Evolutionary conservation across 495 filamentous ascomycete genomes (phyloP).

Genomic region (Filosporella fistucella): DNA sequence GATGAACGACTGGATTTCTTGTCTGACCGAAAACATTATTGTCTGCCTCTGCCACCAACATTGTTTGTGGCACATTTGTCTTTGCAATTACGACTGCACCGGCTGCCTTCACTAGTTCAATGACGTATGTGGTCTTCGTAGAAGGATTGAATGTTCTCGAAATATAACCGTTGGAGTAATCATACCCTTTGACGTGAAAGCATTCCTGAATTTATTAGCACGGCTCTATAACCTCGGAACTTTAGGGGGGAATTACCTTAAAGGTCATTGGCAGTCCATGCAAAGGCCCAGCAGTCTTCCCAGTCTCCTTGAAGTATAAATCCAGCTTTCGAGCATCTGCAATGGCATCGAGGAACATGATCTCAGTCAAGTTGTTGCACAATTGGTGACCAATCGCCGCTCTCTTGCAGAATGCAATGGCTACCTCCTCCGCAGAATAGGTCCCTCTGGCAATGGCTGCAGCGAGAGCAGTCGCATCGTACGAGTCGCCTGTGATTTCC

Average conservation of each 20-base stretch:
- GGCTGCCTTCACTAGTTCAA: constrained; percentile 37
- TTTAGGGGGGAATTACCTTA: constrained; percentile 61
- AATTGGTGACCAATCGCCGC: constrained; percentile 56
- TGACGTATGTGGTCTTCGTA: constrained; percentile 30
- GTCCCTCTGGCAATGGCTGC: constrained; percentile 22
- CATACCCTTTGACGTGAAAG: constrained; percentile 17
- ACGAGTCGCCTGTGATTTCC: constrained; percentile 41
- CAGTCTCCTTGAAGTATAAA: constrained; percentile 36
- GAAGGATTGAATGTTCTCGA: constrained; percentile 46
- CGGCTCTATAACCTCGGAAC: constrained; percentile 2
- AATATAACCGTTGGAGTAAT: constrained; percentile 45
- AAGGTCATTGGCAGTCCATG: constrained; percentile 62
- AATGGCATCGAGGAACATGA: constrained; percentile 55
- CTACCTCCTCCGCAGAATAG: constrained; percentile 36
- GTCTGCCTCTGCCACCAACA: constrained; percentile 40
- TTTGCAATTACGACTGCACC: constrained; percentile 62
- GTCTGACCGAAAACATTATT: constrained; percentile 65
- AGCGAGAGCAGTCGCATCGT: constrained; percentile 34
- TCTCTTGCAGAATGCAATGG: constrained; percentile 34
- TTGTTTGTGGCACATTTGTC: constrained; percentile 54
- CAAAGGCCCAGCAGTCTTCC: constrained; percentile 47
- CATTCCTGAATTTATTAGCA: constrained; percentile 37
- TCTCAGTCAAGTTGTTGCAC: constrained; percentile 58
- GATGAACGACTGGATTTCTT: constrained; percentile 54
- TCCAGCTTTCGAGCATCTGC: constrained; percentile 53